These are phyloP conservation scores for Fusarium oligoseptatum DNA, from an alignment of 2,329 filamentous ascomycete species.

Conservation along the genomic window DNA sequence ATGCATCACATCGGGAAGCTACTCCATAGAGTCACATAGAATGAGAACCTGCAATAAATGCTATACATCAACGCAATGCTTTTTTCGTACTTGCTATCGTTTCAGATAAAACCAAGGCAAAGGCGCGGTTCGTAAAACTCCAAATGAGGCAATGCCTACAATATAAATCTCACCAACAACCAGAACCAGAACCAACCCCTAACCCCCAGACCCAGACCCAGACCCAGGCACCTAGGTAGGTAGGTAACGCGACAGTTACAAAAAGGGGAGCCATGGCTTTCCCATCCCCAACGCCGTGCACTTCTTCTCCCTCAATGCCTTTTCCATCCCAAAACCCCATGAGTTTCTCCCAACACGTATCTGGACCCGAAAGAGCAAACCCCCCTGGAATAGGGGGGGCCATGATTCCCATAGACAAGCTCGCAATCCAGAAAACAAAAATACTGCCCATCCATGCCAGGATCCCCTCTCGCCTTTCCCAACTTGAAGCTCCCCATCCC, in stretches of 20 bases:
- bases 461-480: not conserved
- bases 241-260: constrained; percentile 8
- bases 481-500: constrained; percentile 4
- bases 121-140: constrained; percentile 20
- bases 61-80: constrained; percentile 5
- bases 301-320: constrained; percentile 32
- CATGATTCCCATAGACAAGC: constrained; percentile 6
- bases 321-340: constrained; percentile 33
- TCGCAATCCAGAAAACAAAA: constrained; percentile 19
- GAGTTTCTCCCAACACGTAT: constrained; percentile 7
- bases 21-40: not conserved
- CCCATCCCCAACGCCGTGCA: constrained; percentile 44
- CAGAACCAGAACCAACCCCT: not conserved
- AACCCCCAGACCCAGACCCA: not conserved
- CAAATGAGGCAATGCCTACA: constrained; percentile 21
- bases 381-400: not conserved
- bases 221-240: constrained; percentile 1
- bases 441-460: constrained; percentile 16
- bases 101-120: constrained; percentile 37
- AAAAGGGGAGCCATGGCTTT: constrained; percentile 33
- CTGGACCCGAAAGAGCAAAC: constrained; percentile 27
- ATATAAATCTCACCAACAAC: constrained; percentile 13
- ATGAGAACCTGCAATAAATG: constrained; percentile 22
- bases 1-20: not conserved
- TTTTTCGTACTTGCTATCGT: constrained; percentile 35